A percentile compares a stretch with the other conserved stretches of the same genome.
Conservation (phyloP, 805 yeast species). For the Lachancea lanzarotensis region DNA sequence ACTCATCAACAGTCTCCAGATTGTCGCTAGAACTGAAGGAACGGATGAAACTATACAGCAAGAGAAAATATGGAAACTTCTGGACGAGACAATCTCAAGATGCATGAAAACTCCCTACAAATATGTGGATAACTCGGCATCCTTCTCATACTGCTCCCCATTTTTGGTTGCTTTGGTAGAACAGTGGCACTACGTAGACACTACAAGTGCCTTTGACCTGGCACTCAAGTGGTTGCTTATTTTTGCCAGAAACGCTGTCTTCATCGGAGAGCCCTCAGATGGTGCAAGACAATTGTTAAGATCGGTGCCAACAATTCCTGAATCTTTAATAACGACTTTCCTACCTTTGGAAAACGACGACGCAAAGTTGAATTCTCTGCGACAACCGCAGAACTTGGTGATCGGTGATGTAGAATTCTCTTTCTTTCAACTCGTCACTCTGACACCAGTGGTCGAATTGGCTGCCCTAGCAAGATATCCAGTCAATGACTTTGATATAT, state of each 20-base stretch:
- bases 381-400: slow-evolving; percentile 16
- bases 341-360: slow-evolving; percentile 21
- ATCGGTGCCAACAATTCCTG: slow-evolving; percentile 10
- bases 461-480: slow-evolving; percentile 34
- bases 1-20: slow-evolving; percentile 44
- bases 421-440: slow-evolving; percentile 33
- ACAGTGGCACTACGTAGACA: slow-evolving; percentile 54
- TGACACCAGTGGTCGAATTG: slow-evolving; percentile 29
- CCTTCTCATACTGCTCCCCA: slow-evolving; percentile 43
- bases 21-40: slow-evolving; percentile 11
- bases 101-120: slow-evolving; percentile 73
- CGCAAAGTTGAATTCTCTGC: slow-evolving; percentile 7
- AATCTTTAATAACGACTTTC: slow-evolving; percentile 10
- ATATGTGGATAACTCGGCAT: slow-evolving; percentile 56
- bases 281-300: slow-evolving; percentile 14
- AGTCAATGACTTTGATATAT: slow-evolving; percentile 41
- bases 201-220: slow-evolving; percentile 11
- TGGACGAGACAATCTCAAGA: slow-evolving; percentile 74
- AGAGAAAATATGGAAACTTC: slow-evolving; percentile 47
- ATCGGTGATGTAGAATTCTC: slow-evolving; percentile 18
- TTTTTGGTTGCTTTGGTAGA: slow-evolving; percentile 54
- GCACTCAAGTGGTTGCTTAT: slow-evolving; percentile 45
- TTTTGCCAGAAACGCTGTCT: slow-evolving; percentile 40
- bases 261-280: slow-evolving; percentile 54
- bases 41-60: slow-evolving; percentile 11